Conservation (phyloP, 202 grass and related monocot species). For the Tripidium arundinaceum region DNA sequence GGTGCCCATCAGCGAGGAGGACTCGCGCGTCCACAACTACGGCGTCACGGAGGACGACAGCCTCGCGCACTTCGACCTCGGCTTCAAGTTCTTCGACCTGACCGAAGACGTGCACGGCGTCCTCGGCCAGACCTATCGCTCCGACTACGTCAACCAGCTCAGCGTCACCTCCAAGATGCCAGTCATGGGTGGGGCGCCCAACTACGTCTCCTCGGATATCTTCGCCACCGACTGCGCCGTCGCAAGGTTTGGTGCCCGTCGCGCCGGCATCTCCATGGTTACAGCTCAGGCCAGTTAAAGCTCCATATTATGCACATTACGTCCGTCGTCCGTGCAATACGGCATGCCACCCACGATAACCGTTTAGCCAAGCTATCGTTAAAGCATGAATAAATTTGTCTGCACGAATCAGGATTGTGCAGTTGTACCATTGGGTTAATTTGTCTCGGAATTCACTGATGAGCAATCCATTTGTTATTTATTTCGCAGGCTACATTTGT, state of each 20-base stretch:
- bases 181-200: too few relatives aligned
- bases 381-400: background rate
- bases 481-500: background rate
- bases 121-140: too few relatives aligned
- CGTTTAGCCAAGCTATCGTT: background rate
- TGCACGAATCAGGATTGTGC: background rate
- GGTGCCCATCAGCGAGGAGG: background rate
- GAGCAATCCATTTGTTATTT: background rate
- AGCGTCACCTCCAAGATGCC: too few relatives aligned
- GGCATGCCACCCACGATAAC: background rate
- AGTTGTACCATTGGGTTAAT: background rate
- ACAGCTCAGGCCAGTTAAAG: background rate
- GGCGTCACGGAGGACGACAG: constrained; percentile 39
- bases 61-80: constrained; percentile 59
- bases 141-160: too few relatives aligned
- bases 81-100: constrained; percentile 54
- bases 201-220: too few relatives aligned
- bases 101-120: constrained; percentile 43
- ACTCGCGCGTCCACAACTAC: background rate
- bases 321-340: too few relatives aligned
- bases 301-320: background rate
- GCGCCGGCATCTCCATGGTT: background rate
- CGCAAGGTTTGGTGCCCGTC: too few relatives aligned
- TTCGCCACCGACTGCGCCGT: too few relatives aligned
- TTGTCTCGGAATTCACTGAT: background rate